Conservation (phyloP, 768 basidiomycete species). For the Rhodosporidiobolus sp. region DNA sequence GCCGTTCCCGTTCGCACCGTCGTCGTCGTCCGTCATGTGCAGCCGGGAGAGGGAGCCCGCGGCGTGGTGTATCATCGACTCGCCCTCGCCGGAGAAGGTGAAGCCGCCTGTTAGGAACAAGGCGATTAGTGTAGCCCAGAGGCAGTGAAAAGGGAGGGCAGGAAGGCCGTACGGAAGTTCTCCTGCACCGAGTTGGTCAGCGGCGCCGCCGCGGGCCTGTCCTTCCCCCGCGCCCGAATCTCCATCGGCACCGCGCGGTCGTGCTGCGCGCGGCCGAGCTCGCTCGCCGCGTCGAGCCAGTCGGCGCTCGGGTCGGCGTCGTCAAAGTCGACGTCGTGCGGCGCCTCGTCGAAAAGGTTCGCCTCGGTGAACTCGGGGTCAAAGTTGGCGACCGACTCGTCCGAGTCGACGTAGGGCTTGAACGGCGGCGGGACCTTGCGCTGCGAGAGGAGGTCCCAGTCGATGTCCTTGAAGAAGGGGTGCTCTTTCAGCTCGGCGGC, state of each 20-base stretch:
- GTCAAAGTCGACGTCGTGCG: slow-evolving; percentile 38
- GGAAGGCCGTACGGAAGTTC: slow-evolving; percentile 34
- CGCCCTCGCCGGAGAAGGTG: slow-evolving; percentile 38
- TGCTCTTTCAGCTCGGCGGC: slow-evolving; percentile 93
- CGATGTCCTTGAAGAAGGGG: slow-evolving; percentile 84
- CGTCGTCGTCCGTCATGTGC: slow-evolving; percentile 18
- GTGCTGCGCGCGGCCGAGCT: slow-evolving; percentile 3
- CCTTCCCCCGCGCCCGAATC: slow-evolving; percentile 13
- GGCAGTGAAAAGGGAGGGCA: neutral
- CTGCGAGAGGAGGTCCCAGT: slow-evolving; percentile 79
- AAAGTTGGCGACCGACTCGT: slow-evolving; percentile 97
- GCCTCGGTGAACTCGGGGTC: slow-evolving; percentile 95
- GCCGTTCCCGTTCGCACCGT: neutral
- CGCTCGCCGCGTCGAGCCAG: slow-evolving; percentile 32
- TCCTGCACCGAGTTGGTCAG: slow-evolving; percentile 36
- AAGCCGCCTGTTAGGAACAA: slow-evolving; percentile 29
- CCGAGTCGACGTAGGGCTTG: slow-evolving; percentile 95
- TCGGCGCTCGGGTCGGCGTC: slow-evolving; percentile 31
- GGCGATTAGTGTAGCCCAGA: neutral
- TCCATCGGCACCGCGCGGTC: slow-evolving; percentile 26
- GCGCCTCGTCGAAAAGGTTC: slow-evolving; percentile 57
- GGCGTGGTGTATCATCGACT: slow-evolving; percentile 32
- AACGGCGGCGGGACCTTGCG: slow-evolving; percentile 96
- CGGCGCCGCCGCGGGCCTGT: slow-evolving; percentile 15
- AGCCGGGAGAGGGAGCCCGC: slow-evolving; percentile 19